Evolutionary conservation across 2,329 filamentous ascomycete genomes (phyloP), one percentile per base, ranked within the genome.

Genomic region (Cryphonectria parasitica): DNA sequence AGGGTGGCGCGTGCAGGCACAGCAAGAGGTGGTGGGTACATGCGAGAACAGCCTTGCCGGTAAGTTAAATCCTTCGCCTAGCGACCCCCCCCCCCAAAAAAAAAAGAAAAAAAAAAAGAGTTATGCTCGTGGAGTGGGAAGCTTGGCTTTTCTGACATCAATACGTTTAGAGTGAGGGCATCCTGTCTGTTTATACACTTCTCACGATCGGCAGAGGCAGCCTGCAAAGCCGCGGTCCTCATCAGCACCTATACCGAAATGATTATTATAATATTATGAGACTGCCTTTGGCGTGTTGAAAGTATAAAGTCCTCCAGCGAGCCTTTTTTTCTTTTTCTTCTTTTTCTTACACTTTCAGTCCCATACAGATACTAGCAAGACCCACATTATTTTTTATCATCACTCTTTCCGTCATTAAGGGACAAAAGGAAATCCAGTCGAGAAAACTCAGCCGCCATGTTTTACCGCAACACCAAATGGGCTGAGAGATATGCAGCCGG

Each of bases 401-500:
- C 8, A 61, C 8, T 39, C 1, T 22, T 15, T 19, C 17, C 31
- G 4, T 31, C 4, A 17, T 22, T 17, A 19, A 52, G 15, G n/a
- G 7, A 31, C 31, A 58, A 19, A 3, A 41, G 25, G 3, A 60
- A 25, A 11, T 7, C 5, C 41, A 49, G 8, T 49, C 43, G 17
- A 45, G 41, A n/a, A 49, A n/a, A 11, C 45, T 10, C 36, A 10
- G 1, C 22, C 7, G 17, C 22, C 39, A 64, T 64, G 61, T 45
- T 64, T 25, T 64, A 64, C 39, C 61, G 61, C 61, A 64, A 45
- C 39, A 64, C 39, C 19, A 64, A 64, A 39, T 41, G 61, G 39
- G 61, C 61, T 5, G 61, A 64, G n/a, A 39, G 61, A 11, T 31
- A 13, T 22, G 61, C 61, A 22, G 39, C 61, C 61, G 36, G 31